phyloP scores from a whole-genome alignment of 306 rosid species.

The Trifolium pratense region DNA sequence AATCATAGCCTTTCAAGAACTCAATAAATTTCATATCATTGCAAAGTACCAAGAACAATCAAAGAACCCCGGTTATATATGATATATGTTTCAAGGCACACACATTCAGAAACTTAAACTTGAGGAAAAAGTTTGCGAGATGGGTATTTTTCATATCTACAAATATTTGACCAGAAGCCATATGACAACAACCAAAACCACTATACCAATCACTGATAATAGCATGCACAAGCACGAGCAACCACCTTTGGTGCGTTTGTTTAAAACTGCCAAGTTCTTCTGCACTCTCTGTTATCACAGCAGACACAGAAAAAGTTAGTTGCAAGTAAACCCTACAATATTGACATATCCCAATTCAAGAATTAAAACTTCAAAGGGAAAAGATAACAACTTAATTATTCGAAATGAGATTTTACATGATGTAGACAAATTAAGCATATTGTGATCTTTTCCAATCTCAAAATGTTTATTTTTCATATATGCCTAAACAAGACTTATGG shows the following conservation, averaged over 20 bases:
- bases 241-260: slow-evolving; percentile 86
- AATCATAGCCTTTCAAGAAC: slow-evolving; percentile 27
- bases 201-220: slow-evolving; percentile 74
- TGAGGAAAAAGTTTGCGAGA: slow-evolving; percentile 7
- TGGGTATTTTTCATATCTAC: slow-evolving; percentile 49
- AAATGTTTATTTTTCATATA: not conserved
- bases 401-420: slow-evolving; percentile 2
- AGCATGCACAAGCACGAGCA: slow-evolving; percentile 96
- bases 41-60: slow-evolving; percentile 36
- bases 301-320: slow-evolving; percentile 33
- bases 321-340: slow-evolving; percentile 27
- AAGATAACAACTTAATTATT: not conserved
- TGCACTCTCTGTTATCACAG: slow-evolving; percentile 80
- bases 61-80: slow-evolving; percentile 32
- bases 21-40: slow-evolving; percentile 32
- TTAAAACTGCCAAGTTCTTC: slow-evolving; percentile 86
- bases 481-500: slow-evolving; percentile 21
- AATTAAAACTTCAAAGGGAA: not conserved
- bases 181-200: slow-evolving; percentile 66
- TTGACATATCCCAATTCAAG: slow-evolving; percentile 14
- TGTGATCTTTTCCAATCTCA: slow-evolving; percentile 14
- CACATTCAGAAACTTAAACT: slow-evolving; percentile 36
- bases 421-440: slow-evolving; percentile 19
- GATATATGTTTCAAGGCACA: slow-evolving; percentile 35
- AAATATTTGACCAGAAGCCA: slow-evolving; percentile 75